phyloP scores from a whole-genome alignment of 169 alveolate species.

The Eimeria maxima region DNA sequence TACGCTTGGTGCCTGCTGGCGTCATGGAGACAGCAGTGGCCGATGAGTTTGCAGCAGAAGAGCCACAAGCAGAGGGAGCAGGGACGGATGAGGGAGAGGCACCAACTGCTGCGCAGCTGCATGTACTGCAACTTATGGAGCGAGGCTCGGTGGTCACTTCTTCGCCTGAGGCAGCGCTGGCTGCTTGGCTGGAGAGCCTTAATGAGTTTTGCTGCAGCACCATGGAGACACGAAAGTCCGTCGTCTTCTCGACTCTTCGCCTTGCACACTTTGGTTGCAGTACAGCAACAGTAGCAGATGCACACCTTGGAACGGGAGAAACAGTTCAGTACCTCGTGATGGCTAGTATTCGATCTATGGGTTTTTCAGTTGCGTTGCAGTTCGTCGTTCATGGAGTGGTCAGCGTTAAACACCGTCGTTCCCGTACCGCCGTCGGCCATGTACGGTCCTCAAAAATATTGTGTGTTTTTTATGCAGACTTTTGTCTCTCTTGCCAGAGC shows the following conservation, averaged over 20 bases:
- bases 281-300: conserved; percentile 44
- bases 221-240: conserved; percentile 41
- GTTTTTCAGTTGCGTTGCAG: not conserved
- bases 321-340: not conserved
- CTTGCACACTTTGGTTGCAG: not conserved
- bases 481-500: conserved; percentile 40
- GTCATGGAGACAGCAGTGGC: conserved; percentile 17
- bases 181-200: conserved; percentile 64
- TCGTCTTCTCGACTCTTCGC: not conserved
- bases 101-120: conserved; percentile 31
- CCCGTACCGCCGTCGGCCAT: not conserved
- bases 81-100: not conserved
- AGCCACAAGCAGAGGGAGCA: not conserved
- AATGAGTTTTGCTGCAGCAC: conserved; percentile 11
- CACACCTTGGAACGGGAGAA: not conserved
- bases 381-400: not conserved
- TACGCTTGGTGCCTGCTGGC: not conserved
- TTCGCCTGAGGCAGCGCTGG: conserved; percentile 31
- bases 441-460: not conserved
- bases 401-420: too few species aligned
- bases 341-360: not conserved
- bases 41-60: not conserved
- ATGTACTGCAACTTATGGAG: conserved; percentile 16
- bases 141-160: conserved; percentile 24
- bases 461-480: conserved; percentile 14